Evolutionary conservation across 2,329 filamentous ascomycete genomes (phyloP).

Genomic region (Colletotrichum sp.): DNA sequence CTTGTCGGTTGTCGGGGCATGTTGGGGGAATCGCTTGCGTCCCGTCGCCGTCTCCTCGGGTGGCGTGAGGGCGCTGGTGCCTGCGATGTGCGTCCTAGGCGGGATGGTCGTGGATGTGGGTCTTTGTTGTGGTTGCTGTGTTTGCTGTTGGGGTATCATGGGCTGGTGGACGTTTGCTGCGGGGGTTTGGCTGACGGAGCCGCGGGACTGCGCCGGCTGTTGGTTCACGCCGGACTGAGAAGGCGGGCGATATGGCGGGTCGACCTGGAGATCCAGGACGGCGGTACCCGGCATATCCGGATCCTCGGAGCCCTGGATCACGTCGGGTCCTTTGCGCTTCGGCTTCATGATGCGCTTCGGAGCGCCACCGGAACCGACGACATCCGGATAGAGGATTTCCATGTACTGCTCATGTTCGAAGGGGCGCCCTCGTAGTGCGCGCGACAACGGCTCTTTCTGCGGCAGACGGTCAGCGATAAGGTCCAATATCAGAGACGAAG

Average conservation of each 20-base stretch:
- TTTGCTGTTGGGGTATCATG: slow-evolving; percentile 26
- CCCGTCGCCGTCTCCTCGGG: slow-evolving; percentile 55
- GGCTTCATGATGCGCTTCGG: slow-evolving; percentile 65
- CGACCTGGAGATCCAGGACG: slow-evolving; percentile 49
- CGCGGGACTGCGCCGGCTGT: slow-evolving; percentile 27
- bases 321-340: slow-evolving; percentile 53
- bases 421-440: slow-evolving; percentile 59
- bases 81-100: slow-evolving; percentile 42
- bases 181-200: slow-evolving; percentile 34
- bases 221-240: slow-evolving; percentile 21
- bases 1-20: slow-evolving; percentile 20
- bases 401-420: slow-evolving; percentile 67
- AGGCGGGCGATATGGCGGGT: slow-evolving; percentile 30
- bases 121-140: slow-evolving; percentile 27
- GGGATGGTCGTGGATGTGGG: slow-evolving; percentile 41
- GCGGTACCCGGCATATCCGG: slow-evolving; percentile 52
- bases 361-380: slow-evolving; percentile 63
- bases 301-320: slow-evolving; percentile 46
- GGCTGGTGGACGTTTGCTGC: slow-evolving; percentile 24
- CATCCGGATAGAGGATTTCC: slow-evolving; percentile 65
- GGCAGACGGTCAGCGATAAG: slow-evolving; percentile 21
- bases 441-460: slow-evolving; percentile 63
- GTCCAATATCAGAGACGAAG: neutral
- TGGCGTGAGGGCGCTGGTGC: slow-evolving; percentile 56
- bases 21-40: slow-evolving; percentile 45